Percentiles rank a stretch among this genome's conserved stretches.
These are phyloP conservation scores for Bipolaris sorokiniana DNA, from an alignment of 2,329 filamentous ascomycete species.

Conservation along the genomic window DNA sequence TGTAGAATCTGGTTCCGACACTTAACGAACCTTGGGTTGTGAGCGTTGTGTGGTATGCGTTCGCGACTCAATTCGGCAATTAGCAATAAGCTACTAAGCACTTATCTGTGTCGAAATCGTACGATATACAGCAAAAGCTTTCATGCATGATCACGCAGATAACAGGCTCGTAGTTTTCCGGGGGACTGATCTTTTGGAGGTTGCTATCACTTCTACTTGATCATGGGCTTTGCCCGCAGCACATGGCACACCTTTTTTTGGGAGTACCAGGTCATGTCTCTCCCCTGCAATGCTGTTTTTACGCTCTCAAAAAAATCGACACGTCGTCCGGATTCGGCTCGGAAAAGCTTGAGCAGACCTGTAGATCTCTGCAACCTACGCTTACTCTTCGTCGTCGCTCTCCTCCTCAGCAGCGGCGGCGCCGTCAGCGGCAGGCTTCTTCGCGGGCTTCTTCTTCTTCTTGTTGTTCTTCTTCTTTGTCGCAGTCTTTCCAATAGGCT, in stretches of 20 bases:
- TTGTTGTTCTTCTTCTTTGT: conserved; percentile 88
- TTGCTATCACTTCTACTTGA: conserved; percentile 19
- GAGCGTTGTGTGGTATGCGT: not conserved
- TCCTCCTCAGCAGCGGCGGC: conserved; percentile 52
- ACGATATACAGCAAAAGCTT: not conserved
- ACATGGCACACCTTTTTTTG: conserved; percentile 1
- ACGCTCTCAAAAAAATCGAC: conserved; percentile 5
- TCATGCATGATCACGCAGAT: not conserved
- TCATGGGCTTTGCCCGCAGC: conserved; percentile 1
- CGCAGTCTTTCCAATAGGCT: conserved; percentile 71
- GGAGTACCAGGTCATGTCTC: conserved; percentile 1
- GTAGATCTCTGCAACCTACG: conserved; percentile 4
- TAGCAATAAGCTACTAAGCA: not conserved
- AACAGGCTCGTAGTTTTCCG: not conserved
- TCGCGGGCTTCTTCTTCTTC: conserved; percentile 73
- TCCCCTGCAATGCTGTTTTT: conserved; percentile 2
- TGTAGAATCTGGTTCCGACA: too few species aligned
- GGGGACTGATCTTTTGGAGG: conserved; percentile 9
- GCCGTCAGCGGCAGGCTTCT: conserved; percentile 64
- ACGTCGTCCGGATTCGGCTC: conserved; percentile 5
- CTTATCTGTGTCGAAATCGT: not conserved
- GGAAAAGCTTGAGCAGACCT: not conserved
- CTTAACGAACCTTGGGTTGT: not conserved
- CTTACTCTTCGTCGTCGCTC: conserved; percentile 46
- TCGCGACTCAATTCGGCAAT: not conserved